Evolutionary conservation across 2,329 filamentous ascomycete genomes (phyloP), one percentile per base, ranked within the genome.

Genomic region (Monosporascus sp.): DNA sequence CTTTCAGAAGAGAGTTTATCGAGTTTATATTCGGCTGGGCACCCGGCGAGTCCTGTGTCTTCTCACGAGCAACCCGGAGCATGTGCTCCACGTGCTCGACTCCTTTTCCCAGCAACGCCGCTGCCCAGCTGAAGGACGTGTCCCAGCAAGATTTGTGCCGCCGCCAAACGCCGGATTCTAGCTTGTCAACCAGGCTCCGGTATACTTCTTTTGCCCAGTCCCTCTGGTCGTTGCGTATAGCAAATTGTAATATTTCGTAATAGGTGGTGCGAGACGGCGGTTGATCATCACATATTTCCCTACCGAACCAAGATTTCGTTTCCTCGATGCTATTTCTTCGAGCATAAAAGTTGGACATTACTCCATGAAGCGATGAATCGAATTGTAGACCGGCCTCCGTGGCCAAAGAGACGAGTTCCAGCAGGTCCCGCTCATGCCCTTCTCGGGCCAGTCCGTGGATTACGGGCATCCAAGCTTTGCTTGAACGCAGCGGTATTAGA

Each of bases 1-100:
- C 84, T 50, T 82, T 79, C 18, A 97, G 78, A 25, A 97, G 77
- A 6, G 76, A 73, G 64, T 97, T 96, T 62, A 97, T 84, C 6
- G 88, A 90, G 3, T 79, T 72, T 6, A 84, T 84, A 51, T 89
- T 85, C 0, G 90, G 83, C 6, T 74, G 69, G 3, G 79, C 60
- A 17, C 72, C 71, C 52, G 74, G 66, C 52, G 78, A 68, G 55
- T 76, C 67, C 50, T 72, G 62, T 56, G 74, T 78, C 48, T 76
- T 72, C 38, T 73, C 69, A n/a, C 75, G 69, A 78, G 90, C 86
- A 20, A 85, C 76, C 44, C 81, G 74, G 54, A 94, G 81, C 82
- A 92, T 90, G 58, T 84, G 81, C 51, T 83, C 79, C 54, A 92
- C 78, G 65, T 90, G 84, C 67, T 90, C 83, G 1, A 88, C 81